Percentiles rank a stretch among this genome's conserved stretches.
Evolutionary conservation across 2,329 filamentous ascomycete species (phyloP).

Genomic region (Epichloe gansuensis): DNA sequence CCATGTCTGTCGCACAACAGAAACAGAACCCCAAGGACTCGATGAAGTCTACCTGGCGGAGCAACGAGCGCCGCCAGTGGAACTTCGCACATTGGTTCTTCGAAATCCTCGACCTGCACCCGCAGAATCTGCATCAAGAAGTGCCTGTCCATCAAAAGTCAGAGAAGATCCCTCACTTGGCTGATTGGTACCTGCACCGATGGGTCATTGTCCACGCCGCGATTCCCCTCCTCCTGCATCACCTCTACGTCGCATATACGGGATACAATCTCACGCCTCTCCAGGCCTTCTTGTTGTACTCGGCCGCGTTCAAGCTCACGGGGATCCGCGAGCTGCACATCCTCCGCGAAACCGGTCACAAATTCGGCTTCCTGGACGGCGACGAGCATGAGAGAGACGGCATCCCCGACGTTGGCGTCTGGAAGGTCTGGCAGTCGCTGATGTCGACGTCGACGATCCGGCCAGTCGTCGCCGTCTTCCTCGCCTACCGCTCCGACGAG

Average conservation of each 20-base stretch:
- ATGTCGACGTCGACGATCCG: conserved; percentile 3
- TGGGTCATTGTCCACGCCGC: conserved; percentile 4
- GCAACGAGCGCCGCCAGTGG: conserved; percentile 5
- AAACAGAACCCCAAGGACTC: conserved; percentile 3
- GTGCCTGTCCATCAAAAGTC: conserved; percentile 6
- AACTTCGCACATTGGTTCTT: conserved; percentile 4
- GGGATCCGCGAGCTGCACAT: conserved; percentile 4
- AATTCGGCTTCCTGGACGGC: conserved; percentile 5
- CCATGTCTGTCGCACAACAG: no score
- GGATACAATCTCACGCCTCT: conserved; percentile 3
- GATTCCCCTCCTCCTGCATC: conserved; percentile 5
- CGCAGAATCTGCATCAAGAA: not conserved
- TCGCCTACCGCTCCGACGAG: not conserved
- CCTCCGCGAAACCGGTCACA: conserved; percentile 1
- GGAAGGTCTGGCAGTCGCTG: not conserved
- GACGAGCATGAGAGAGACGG: conserved; percentile 6
- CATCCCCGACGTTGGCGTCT: conserved; percentile 4
- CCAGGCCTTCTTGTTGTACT: conserved; percentile 5
- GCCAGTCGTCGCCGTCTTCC: conserved; percentile 3
- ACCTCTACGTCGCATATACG: conserved; percentile 4
- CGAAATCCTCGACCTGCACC: conserved; percentile 3
- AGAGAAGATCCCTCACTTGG: conserved; percentile 1
- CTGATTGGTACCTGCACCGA: conserved; percentile 4
- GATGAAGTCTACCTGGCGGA: conserved; percentile 6
- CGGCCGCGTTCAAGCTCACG: conserved; percentile 3